A percentile compares a stretch with the other conserved stretches of the same genome.
Conservation (phyloP, 305 asterid genomes). For the Salvia sclarea region DNA sequence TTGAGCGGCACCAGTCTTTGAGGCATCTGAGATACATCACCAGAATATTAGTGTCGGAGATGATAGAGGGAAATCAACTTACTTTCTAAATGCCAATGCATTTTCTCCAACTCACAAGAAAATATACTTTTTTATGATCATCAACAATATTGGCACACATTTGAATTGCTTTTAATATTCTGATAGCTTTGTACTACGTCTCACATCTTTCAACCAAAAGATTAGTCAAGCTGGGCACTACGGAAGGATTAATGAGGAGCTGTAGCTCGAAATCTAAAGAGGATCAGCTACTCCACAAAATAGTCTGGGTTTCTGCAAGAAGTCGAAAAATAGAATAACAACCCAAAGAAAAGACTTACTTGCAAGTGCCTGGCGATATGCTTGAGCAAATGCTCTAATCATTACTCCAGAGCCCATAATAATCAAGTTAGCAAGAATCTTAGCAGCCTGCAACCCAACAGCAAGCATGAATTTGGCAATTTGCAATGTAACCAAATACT, state of each 20-base stretch:
- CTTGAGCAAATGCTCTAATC: constrained; percentile 78
- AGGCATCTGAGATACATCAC: constrained; percentile 52
- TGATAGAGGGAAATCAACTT: constrained; percentile 12
- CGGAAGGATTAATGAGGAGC: constrained; percentile 3
- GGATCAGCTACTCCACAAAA: not conserved
- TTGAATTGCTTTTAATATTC: not conserved
- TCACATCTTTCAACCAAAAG: not conserved
- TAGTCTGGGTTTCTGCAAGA: not conserved
- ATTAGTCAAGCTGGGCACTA: constrained; percentile 3
- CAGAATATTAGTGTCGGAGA: not conserved
- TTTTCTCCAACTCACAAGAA: not conserved
- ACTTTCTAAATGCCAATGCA: not conserved
- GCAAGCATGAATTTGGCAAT: constrained; percentile 7
- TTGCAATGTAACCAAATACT: not conserved
- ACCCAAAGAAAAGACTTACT: constrained; percentile 47
- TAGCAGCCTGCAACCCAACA: constrained; percentile 61
- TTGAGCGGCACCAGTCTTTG: constrained; percentile 83
- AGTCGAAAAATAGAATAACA: constrained; percentile 11
- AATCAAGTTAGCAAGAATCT: constrained; percentile 67
- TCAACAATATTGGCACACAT: not conserved
- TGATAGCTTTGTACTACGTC: not conserved
- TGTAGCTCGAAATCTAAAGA: constrained; percentile 5
- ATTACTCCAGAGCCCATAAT: constrained; percentile 71
- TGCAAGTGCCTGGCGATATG: constrained; percentile 87
- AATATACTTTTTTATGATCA: not conserved